Base-by-base conservation (phyloP, 495 filamentous ascomycete species). In the Talaromyces thailandensis region DNA sequence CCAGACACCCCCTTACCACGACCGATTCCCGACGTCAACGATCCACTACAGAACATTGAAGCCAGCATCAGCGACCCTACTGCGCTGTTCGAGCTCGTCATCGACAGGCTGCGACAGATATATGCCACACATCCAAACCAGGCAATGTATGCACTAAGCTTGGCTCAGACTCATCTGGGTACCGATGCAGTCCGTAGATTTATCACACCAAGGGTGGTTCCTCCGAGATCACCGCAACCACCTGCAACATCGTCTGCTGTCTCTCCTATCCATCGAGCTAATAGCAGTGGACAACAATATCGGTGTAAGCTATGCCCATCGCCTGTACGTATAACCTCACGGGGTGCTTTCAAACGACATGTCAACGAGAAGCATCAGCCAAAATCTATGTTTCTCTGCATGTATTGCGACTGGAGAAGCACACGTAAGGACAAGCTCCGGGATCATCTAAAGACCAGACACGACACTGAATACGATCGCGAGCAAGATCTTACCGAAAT, bases 291-390 rank as follows among this genome's bases (percentile, higher is more conserved):
- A 55, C 16, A 35, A 35, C 55, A 6, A 35, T 57, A 57, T 21
- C 16, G 35, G 18, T 57, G 55, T 23, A 32, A 32, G 35, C 16
- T 57, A 6, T 57, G 55, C 18, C 0, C 6, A 35, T 4, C 14
- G 4, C 55, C 55, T 57, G n/a, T 35, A 7, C 26, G 14, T 35
- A 32, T 57, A 16, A 32, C 16, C 11, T 57, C 55, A 35, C 14
- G 29, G 12, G 55, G 55, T 8, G 26, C 55, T 18, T 57, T 57
- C 55, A 57, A 35, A 35, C 28, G 55, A 9, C 55, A 57, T 57
- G 55, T 57, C 18, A 57, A 57, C 29, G 55, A 57, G 12, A 57
- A n/a, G 55, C 55, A 57, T 21, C 55, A 57, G n/a, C 4, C 55
- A 18, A 57, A 57, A 11, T 57, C 55, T 16, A 31, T n/a, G n/a